phyloP scores from a whole-genome alignment of 2,329 filamentous ascomycete genomes.

The Botrytis galanthina region DNA sequence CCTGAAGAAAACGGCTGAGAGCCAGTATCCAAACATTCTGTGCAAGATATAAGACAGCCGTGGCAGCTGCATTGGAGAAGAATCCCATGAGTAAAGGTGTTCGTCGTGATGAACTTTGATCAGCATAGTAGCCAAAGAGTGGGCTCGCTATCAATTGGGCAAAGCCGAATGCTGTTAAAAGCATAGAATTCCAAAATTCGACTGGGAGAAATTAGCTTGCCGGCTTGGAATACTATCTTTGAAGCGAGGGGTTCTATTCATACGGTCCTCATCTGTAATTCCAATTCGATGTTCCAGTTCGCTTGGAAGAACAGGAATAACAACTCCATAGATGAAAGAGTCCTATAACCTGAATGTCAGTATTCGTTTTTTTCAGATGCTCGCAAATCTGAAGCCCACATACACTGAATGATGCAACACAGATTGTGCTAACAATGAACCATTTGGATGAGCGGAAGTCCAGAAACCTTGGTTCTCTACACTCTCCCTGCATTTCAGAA shows the following conservation, averaged over 20 bases:
- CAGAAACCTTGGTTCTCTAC: neutral
- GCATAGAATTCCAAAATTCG: slow-evolving; percentile 67
- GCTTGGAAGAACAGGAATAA: slow-evolving; percentile 67
- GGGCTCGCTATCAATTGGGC: slow-evolving; percentile 57
- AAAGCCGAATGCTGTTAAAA: slow-evolving; percentile 67
- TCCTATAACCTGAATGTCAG: slow-evolving; percentile 39
- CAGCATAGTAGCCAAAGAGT: slow-evolving; percentile 43
- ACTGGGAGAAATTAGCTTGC: slow-evolving; percentile 42
- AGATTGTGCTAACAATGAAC: slow-evolving; percentile 23
- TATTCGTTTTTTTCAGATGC: neutral
- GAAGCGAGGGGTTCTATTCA: neutral
- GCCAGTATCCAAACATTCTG: slow-evolving; percentile 7
- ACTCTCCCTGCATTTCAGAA: neutral
- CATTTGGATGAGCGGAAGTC: slow-evolving; percentile 27
- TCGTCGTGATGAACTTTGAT: slow-evolving; percentile 59
- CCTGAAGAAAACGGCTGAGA: slow-evolving; percentile 22
- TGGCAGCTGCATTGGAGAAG: slow-evolving; percentile 39
- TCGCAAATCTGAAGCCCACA: neutral
- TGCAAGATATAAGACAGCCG: slow-evolving; percentile 60
- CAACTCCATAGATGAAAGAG: slow-evolving; percentile 57
- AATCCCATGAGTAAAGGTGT: slow-evolving; percentile 62
- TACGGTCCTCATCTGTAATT: slow-evolving; percentile 42
- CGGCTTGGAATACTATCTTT: neutral
- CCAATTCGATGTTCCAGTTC: slow-evolving; percentile 56
- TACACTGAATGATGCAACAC: slow-evolving; percentile 22